Evolutionary conservation across 1,284 basidiomycete species (phyloP), one percentile per base, ranked within the genome.

Genomic region (Tylopilus sp.): DNA sequence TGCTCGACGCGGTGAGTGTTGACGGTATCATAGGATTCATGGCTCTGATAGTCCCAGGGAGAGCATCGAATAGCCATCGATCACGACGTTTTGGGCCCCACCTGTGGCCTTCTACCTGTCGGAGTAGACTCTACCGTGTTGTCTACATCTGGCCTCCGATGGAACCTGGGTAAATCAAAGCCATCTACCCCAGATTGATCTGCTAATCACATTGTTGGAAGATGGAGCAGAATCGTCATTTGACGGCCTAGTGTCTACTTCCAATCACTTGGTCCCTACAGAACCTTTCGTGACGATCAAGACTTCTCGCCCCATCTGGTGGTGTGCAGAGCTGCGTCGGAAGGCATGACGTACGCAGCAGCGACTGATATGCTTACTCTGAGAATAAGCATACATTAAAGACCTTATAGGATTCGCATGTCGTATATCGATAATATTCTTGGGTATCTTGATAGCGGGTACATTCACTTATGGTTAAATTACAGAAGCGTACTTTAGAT

Each of bases 61-160:
- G 86, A 91, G 72, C 97, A 98, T 74, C 74, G 80, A 13, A 92
- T 99, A 62, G 76, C 84, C 12, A 86, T 98, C 60, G 90, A 96
- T 72, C 91, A 94, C 68, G 70, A 79, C 0, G 74, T 90, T 6
- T 83, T 98, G 63, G 97, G 97, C 1, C 89, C 90, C 62, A 98
- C 96, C 0, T 99, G 97, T 75, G 97, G 97, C 0, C 86, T 99
- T 19, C 85, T 99, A 15, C 98, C 97, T 0, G 86, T 99, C 1
- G 97, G 96, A 2, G 82, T 96, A 24, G 87, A 89, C 38, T 87
- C 85, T 7, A 93, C 95, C 0, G 81, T 89, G 19, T 83, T 99
- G 26, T 88, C 90, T 2, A 99, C 97, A 0, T 86, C 82, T 10
- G 98, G 98, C 0, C 83, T 99, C 53, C 86, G 91, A 70, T 99